Percentiles rank a stretch among this genome's conserved stretches.
Evolutionary conservation across 1,284 basidiomycete genomes (phyloP).

Genomic region (Pseudozyma thailandica): DNA sequence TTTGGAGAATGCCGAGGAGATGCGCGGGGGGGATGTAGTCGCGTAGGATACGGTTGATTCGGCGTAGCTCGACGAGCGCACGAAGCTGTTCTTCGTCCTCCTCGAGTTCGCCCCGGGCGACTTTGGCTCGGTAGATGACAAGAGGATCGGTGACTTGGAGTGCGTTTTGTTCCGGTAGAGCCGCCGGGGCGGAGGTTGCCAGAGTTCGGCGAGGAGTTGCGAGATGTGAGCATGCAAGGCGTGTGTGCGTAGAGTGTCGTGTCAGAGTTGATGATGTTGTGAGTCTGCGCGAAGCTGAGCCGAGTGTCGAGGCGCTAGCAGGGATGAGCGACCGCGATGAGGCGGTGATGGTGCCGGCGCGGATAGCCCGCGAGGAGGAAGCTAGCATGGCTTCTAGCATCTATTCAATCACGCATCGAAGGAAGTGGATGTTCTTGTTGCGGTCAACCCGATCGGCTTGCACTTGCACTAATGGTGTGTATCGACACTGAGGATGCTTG

Average conservation of each 20-base stretch:
- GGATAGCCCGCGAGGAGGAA: slow-evolving; percentile 14
- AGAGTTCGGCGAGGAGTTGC: too few species aligned
- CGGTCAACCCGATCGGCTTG: background rate
- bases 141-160: slow-evolving; percentile 59
- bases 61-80: slow-evolving; percentile 74
- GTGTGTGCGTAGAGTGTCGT: background rate
- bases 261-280: slow-evolving; percentile 1
- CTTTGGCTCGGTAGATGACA: slow-evolving; percentile 64
- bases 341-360: slow-evolving; percentile 8
- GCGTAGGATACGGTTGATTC: slow-evolving; percentile 71
- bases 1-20: slow-evolving; percentile 58
- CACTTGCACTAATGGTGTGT: too few species aligned
- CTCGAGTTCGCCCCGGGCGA: slow-evolving; percentile 72
- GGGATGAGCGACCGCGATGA: slow-evolving; percentile 2
- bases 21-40: slow-evolving; percentile 72
- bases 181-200: background rate
- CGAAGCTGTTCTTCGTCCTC: slow-evolving; percentile 77
- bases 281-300: slow-evolving; percentile 1
- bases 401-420: background rate
- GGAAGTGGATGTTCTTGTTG: background rate
- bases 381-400: slow-evolving; percentile 25
- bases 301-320: background rate
- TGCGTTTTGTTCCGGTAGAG: slow-evolving; percentile 18
- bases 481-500: too few species aligned
- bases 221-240: too few species aligned